Conservation (phyloP, 257 asterid species). For the Ehretia macrophylla region DNA sequence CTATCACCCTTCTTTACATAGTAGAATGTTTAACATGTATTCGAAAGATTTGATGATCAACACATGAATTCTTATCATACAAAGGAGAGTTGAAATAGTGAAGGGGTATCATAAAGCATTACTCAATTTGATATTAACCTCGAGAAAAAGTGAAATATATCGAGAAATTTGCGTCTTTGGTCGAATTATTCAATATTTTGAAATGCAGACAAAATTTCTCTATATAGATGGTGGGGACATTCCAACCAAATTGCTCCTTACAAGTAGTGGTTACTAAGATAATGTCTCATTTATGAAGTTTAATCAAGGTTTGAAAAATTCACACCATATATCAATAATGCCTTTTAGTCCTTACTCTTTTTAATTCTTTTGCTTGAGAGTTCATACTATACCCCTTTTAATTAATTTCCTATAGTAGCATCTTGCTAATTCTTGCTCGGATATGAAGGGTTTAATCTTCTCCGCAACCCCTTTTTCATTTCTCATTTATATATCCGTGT, state of each 20-base stretch:
- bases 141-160: too few species aligned
- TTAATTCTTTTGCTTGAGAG: background rate
- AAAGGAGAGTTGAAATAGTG: too few species aligned
- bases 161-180: too few species aligned
- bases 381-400: background rate
- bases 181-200: too few species aligned
- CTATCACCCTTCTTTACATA: too few species aligned
- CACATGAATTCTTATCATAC: too few species aligned
- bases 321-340: background rate
- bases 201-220: background rate
- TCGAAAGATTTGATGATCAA: too few species aligned
- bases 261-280: conserved; percentile 1
- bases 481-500: background rate
- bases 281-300: conserved; percentile 2
- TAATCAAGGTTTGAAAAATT: background rate
- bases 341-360: background rate
- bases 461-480: background rate
- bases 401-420: background rate
- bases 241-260: background rate
- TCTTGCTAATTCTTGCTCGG: background rate
- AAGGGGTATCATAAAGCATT: too few species aligned
- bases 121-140: too few species aligned
- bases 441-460: conserved; percentile 10
- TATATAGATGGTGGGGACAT: background rate
- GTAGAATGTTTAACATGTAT: too few species aligned